Evolutionary conservation across 371 early-diverging fungal species (phyloP), one percentile per base, ranked within the genome.

Genomic region (Vairimorpha necatrix): DNA sequence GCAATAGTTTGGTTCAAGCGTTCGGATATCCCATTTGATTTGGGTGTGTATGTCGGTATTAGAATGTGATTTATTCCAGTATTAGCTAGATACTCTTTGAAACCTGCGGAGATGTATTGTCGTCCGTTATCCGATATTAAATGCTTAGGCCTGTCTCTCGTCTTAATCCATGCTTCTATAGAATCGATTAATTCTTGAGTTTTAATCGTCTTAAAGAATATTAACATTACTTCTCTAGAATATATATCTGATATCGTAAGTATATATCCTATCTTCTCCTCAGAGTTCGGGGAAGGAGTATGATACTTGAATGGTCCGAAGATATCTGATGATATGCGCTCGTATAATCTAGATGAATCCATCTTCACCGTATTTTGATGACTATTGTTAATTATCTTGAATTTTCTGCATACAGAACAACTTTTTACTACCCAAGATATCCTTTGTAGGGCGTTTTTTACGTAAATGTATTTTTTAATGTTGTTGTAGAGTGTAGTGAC

Each of bases 81-180:
- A 1, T 61, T 20, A 11, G 2, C 42, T 13, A 47, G 61, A 32
- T 28, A 71, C 20, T 61, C 47, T 11, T n/a, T n/a, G n/a, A n/a
- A n/a, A n/a, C n/a, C n/a, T n/a, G n/a, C n/a, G n/a, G n/a, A n/a
- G n/a, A n/a, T 16, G 47, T 36, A 75, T 58, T 75, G 67, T 60
- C 38, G 67, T 2, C 68, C 75, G 34, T 67, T 75, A 67, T 75
- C 68, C 9, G 68, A 39, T n/a, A 68, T 56, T 2, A 75, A 18
- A 1, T 53, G 18, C 38, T 53, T 36, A n/a, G 34, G 42, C 34
- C 1, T 46, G 2, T 20, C 50, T 4, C 7, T 22, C 26, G 34
- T 38, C 20, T 2, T 63, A 20, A 63, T 14, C 63, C 63, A 63
- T 9, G 1, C 28, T 20, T 39, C 1, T 24, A 63, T 11, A 13